These are phyloP conservation scores for Kwoniella europaea DNA, from an alignment of 768 basidiomycete species.

Conservation along the genomic window DNA sequence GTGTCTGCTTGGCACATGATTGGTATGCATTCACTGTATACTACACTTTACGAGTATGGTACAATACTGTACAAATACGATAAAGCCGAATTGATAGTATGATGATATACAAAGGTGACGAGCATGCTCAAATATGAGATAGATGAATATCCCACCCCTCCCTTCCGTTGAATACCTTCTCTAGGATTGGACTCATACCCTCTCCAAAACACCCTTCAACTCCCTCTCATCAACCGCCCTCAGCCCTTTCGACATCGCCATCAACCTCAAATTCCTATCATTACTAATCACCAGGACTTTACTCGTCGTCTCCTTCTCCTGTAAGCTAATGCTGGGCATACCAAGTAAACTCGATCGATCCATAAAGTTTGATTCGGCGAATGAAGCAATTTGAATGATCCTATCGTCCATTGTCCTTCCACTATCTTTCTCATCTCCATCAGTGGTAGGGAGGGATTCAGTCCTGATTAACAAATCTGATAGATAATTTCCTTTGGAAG, in stretches of 20 bases:
- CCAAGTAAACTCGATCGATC: constrained; percentile 79
- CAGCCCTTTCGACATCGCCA: constrained; percentile 83
- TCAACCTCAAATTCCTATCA: constrained; percentile 90
- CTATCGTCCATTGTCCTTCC: constrained; percentile 92
- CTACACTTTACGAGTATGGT: too few relatives aligned
- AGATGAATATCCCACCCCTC: too few relatives aligned
- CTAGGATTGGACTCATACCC: not conserved
- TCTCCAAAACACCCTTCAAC: constrained; percentile 69
- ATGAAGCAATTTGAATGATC: constrained; percentile 87
- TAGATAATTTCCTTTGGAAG: constrained; percentile 92
- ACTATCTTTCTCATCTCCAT: constrained; percentile 52
- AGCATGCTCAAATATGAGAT: not conserved
- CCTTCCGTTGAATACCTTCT: too few relatives aligned
- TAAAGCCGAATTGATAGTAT: too few relatives aligned
- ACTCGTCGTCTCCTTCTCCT: constrained; percentile 57
- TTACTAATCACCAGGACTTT: constrained; percentile 89
- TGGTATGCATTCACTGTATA: too few relatives aligned
- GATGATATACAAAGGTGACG: too few relatives aligned
- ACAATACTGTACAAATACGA: too few relatives aligned
- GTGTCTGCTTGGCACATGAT: not conserved
- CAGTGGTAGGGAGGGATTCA: constrained; percentile 73
- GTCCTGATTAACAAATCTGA: constrained; percentile 77
- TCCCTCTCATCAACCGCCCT: constrained; percentile 86
- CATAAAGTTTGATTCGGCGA: constrained; percentile 91
- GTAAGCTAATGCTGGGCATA: constrained; percentile 35